Evolutionary conservation across 495 filamentous ascomycete genomes (phyloP), one percentile per base, ranked within the genome.

Genomic region (Neurospora sublineolata): DNA sequence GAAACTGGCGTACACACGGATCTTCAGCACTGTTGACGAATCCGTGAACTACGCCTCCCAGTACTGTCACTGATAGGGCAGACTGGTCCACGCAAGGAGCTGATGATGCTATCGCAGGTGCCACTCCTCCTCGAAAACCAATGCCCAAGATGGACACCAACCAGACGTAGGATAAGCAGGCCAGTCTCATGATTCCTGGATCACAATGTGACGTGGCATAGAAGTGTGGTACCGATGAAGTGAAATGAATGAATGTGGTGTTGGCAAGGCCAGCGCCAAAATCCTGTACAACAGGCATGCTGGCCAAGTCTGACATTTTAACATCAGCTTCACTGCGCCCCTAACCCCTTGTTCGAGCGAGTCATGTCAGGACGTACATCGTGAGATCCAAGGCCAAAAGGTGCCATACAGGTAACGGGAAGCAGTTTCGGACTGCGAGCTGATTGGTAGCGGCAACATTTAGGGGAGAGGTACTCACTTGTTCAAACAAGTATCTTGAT

Each of bases 1-100:
- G 81, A 75, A 89, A 89, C 68, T 76, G 73, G 33, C 75, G 74
- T 11, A 79, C 79, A 40, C 46, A 67, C 0, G 76, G 67, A 6
- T 70, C 46, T 27, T 58, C 71, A 3, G 70, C 37, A 0, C 11
- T 5, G 70, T 74, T 70, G 37, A 75, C 70, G 0, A 23, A 69
- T 46, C 77, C 77, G 38, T 74, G 68, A 38, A 78, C 39, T 3
- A 41, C 39, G 14, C 77, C 75, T 5, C 42, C 23, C 0, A 30
- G 3, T 0, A 68, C 71, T 16, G 33, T 14, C 6, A 78, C 72
- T 4, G 72, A 68, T 8, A 76, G 76, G n/a, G 16, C 8, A 40
- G 38, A 68, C 18, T 41, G 36, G 7, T 8, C 18, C 33, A 39
- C 12, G 10, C 33, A 68, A 39, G 7, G 33, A 68, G 18, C 10